A percentile compares a stretch with the other conserved stretches of the same genome.
Evolutionary conservation across 2,329 filamentous ascomycete genomes (phyloP).

Genomic region (Nectriaceae sp.): DNA sequence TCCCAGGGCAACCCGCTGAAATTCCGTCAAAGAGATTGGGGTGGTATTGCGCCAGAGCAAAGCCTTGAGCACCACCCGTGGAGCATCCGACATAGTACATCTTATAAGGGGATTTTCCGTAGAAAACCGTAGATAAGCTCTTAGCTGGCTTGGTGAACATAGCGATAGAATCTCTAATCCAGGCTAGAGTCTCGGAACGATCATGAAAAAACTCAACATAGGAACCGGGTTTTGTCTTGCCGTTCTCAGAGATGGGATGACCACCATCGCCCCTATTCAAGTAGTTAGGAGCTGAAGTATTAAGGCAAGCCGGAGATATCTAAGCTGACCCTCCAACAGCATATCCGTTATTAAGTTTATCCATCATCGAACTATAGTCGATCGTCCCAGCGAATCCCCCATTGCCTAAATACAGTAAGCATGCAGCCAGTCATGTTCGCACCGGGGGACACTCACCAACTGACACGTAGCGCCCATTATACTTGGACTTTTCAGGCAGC

Average conservation of each 20-base stretch:
- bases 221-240: conserved; percentile 3
- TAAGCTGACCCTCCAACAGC: neutral
- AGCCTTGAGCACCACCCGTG: conserved; percentile 8
- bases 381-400: neutral
- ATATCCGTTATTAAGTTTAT: no score
- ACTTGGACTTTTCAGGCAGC: neutral
- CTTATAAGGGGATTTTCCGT: neutral
- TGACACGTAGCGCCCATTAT: neutral
- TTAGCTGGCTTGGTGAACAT: conserved; percentile 7
- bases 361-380: no score
- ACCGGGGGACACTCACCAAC: neutral
- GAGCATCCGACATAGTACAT: conserved; percentile 9
- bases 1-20: conserved; percentile 4
- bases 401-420: neutral
- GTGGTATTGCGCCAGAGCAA: conserved; percentile 4
- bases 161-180: conserved; percentile 3
- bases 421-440: neutral
- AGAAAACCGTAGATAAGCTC: neutral
- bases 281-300: neutral
- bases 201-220: conserved; percentile 6
- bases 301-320: neutral
- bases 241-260: conserved; percentile 3
- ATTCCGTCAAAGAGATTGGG: conserved; percentile 10
- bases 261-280: conserved; percentile 3
- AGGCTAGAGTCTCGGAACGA: conserved; percentile 1